Evolutionary conservation across 2,329 filamentous ascomycete species (phyloP), one percentile per base, ranked within the genome.

Genomic region (Apiospora phragmitis): DNA sequence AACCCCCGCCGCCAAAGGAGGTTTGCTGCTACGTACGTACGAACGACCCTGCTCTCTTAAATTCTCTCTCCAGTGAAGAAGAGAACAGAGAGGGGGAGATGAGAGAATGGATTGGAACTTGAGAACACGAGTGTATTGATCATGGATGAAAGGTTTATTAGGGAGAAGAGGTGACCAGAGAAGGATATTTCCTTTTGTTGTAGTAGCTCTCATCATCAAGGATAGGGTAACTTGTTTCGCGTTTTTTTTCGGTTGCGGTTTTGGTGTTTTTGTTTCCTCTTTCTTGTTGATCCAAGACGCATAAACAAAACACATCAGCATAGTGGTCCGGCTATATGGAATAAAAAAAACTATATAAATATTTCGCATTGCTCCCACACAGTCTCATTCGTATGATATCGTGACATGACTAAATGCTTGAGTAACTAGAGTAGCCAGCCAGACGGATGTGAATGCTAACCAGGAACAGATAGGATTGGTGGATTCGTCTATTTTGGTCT

Each of bases 71-170:
- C 9, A 26, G 29, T 35, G 51, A 21, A 49, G 47, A 62, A 62
- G 55, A 62, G 29, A 62, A 38, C 29, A 62, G 55, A 62, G 35
- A n/a, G 29, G 35, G 21, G 32, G 55, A 18, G 32, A 62, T 62
- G 32, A 29, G 55, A 32, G 24, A 12, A 51, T 24, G 26, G 49
- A 62, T 24, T 35, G 55, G n/a, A 14, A 62, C 32, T 62, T 62
- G 32, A 62, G 55, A 62, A 62, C 55, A 62, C 55, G 55, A 62
- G 55, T 62, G 55, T 62, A 62, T 62, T 62, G 55, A 62, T 62
- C 55, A 62, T 62, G 55, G 55, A 62, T 62, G 55, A 38, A 62
- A 62, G 32, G 55, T 62, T 62, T 38, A 21, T 38, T 62, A 21
- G 38, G 24, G 14, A 18, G 32, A 29, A 38, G 18, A 38, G 7